A percentile compares a stretch with the other conserved stretches of the same genome.
These are phyloP conservation scores for Pythium angustatum DNA, from an alignment of 352 stramenopile genomes.

Conservation along the genomic window DNA sequence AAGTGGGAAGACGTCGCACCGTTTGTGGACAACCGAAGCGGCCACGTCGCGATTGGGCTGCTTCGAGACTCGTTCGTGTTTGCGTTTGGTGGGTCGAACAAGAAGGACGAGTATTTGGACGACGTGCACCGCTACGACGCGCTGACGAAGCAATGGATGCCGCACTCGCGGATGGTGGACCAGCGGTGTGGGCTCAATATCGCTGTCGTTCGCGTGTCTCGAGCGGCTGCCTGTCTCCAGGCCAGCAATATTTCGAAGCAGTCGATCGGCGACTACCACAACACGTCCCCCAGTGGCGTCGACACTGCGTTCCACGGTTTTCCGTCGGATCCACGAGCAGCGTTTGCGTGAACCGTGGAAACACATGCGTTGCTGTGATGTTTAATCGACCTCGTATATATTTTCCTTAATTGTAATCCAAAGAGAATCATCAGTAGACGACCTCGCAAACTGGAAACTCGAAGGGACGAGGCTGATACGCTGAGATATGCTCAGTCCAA, in stretches of 20 bases:
- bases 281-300: constrained; percentile 5
- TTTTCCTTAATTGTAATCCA: not conserved
- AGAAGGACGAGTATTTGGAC: constrained; percentile 75
- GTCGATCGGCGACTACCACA: not conserved
- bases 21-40: constrained; percentile 65
- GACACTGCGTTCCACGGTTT: constrained; percentile 9
- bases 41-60: constrained; percentile 61
- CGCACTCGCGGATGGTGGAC: constrained; percentile 57
- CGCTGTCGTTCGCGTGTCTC: constrained; percentile 43
- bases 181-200: constrained; percentile 71
- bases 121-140: constrained; percentile 67
- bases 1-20: constrained; percentile 53
- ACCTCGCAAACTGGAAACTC: no score
- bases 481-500: no score
- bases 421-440: no score
- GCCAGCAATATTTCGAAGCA: not conserved
- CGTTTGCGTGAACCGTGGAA: constrained; percentile 14
- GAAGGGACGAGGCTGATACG: no score
- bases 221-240: constrained; percentile 44
- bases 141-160: constrained; percentile 60
- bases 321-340: not conserved
- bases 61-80: constrained; percentile 72
- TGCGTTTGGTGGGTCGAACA: constrained; percentile 70
- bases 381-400: constrained; percentile 6
- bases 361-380: not conserved